A percentile compares a stretch with the other conserved stretches of the same genome.
These are phyloP conservation scores for Pseudogymnoascus sp. DNA, from an alignment of 2,329 filamentous ascomycete genomes.

Conservation along the genomic window DNA sequence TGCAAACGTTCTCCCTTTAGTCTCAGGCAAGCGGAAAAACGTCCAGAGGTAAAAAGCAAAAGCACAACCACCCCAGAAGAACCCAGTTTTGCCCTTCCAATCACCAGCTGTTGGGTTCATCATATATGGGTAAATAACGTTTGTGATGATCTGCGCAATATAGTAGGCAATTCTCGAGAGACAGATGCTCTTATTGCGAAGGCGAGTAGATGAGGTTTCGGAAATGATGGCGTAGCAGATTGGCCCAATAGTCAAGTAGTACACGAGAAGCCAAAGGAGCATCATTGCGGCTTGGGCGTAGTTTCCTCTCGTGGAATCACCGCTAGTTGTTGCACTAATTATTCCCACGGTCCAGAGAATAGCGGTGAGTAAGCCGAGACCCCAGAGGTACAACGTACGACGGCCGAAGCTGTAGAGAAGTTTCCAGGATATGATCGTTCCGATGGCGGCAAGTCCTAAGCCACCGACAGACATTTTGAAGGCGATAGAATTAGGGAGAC, in stretches of 20 bases:
- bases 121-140: constrained; percentile 39
- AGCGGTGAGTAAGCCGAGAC: constrained; percentile 28
- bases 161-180: constrained; percentile 43
- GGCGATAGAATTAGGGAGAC: constrained; percentile 32
- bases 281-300: constrained; percentile 39
- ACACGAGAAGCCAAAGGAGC: constrained; percentile 44
- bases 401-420: constrained; percentile 38
- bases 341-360: constrained; percentile 39
- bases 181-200: constrained; percentile 47
- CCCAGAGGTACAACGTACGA: constrained; percentile 35
- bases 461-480: constrained; percentile 37
- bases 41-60: constrained; percentile 40
- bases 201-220: constrained; percentile 44
- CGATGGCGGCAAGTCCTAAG: constrained; percentile 36
- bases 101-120: constrained; percentile 39
- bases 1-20: constrained; percentile 36
- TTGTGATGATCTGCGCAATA: constrained; percentile 38
- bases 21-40: constrained; percentile 36
- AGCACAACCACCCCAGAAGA: constrained; percentile 39
- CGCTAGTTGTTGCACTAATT: constrained; percentile 32
- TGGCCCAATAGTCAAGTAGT: constrained; percentile 47
- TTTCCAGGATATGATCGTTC: constrained; percentile 39
- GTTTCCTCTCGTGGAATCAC: constrained; percentile 29
- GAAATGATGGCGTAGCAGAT: constrained; percentile 44
- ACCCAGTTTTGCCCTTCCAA: constrained; percentile 40